These are phyloP conservation scores for Dactylellina sp. DNA, from an alignment of 2,329 filamentous ascomycete species.

Conservation along the genomic window DNA sequence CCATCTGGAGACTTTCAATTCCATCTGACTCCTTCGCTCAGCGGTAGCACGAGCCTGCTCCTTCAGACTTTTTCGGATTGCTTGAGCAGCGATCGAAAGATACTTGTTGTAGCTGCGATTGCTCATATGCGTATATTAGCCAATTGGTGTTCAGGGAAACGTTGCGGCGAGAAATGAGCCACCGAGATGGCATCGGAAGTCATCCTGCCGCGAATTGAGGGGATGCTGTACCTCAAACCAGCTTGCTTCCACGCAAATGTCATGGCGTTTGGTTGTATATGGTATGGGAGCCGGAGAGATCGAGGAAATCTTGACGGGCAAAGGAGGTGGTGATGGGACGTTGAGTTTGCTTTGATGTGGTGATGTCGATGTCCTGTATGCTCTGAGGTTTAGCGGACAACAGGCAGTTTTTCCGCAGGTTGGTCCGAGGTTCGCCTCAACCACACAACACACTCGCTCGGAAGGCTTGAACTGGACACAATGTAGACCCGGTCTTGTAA, in stretches of 20 bases:
- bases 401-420: slow-evolving; percentile 30
- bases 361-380: slow-evolving; percentile 25
- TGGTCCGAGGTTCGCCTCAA: slow-evolving; percentile 18
- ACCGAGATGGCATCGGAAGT: slow-evolving; percentile 26
- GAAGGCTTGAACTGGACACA: too few relatives aligned
- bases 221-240: slow-evolving; percentile 40
- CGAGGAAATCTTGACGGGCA: slow-evolving; percentile 4
- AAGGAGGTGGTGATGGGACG: slow-evolving; percentile 4
- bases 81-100: slow-evolving; percentile 92
- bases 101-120: slow-evolving; percentile 95
- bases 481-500: too few relatives aligned
- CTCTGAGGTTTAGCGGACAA: slow-evolving; percentile 31
- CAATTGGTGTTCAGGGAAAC: slow-evolving; percentile 11
- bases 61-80: slow-evolving; percentile 96
- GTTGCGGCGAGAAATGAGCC: not conserved
- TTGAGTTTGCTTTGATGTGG: slow-evolving; percentile 19
- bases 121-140: slow-evolving; percentile 24
- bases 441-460: slow-evolving; percentile 15
- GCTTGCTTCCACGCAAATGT: slow-evolving; percentile 56
- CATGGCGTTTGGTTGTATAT: slow-evolving; percentile 28
- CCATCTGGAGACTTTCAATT: slow-evolving; percentile 94
- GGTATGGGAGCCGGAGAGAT: slow-evolving; percentile 6
- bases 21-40: slow-evolving; percentile 89
- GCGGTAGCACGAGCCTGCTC: slow-evolving; percentile 88
- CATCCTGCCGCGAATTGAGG: not conserved